Percentiles rank a stretch among this genome's conserved stretches.
Evolutionary conservation across 495 filamentous ascomycete genomes (phyloP).

Genomic region (Hypoxylon fuscum): DNA sequence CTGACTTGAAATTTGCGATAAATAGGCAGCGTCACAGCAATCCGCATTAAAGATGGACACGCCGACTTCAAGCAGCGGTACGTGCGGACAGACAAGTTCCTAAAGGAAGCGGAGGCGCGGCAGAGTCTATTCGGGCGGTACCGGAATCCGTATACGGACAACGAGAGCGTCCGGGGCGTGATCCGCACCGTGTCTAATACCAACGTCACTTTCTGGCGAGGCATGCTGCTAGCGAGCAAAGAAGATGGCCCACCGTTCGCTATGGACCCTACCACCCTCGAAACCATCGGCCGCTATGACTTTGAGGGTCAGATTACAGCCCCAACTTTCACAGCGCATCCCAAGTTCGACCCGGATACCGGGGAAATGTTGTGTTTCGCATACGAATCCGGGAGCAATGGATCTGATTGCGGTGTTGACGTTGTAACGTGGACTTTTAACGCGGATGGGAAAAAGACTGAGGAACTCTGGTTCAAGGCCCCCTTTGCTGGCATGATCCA

Average conservation of each 20-base stretch:
- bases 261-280: conserved; percentile 64
- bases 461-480: conserved; percentile 59
- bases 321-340: conserved; percentile 68
- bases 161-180: conserved; percentile 56
- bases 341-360: conserved; percentile 66
- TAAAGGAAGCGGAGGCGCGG: conserved; percentile 50
- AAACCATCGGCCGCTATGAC: conserved; percentile 62
- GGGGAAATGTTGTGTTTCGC: conserved; percentile 66
- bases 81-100: conserved; percentile 62
- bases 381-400: conserved; percentile 61
- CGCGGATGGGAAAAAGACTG: conserved; percentile 51
- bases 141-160: conserved; percentile 65
- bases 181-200: conserved; percentile 64
- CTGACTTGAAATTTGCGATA: neutral
- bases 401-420: conserved; percentile 54
- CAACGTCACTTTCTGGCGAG: conserved; percentile 63
- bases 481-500: conserved; percentile 67
- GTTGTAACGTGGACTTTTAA: conserved; percentile 59
- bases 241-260: conserved; percentile 65
- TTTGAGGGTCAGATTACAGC: conserved; percentile 65
- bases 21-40: conserved; percentile 59
- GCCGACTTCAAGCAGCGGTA: conserved; percentile 62
- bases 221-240: conserved; percentile 62
- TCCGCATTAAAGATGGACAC: conserved; percentile 59
- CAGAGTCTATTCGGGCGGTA: conserved; percentile 60